Base-by-base conservation (phyloP, 2,329 filamentous ascomycete genomes). In the Venturia asperata region DNA sequence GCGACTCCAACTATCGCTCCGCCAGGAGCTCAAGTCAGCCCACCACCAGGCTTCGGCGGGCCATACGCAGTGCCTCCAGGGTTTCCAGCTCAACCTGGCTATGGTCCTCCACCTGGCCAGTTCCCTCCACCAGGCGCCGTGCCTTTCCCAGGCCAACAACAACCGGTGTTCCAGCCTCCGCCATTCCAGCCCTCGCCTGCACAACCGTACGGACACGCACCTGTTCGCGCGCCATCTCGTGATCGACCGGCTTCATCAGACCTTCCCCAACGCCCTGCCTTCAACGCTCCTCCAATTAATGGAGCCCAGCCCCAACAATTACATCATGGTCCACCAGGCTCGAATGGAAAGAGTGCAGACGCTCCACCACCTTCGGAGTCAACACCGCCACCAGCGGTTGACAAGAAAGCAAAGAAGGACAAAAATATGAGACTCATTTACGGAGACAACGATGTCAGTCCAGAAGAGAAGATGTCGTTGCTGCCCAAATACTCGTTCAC, bases 391-490 rank as follows among this genome's bases (percentile, higher is more conserved):
- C 27, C 42, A 13, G 74, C 75, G 70, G 42, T 77, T 62, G 87
- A 89, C 74, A 89, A 87, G 78, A 85, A 85, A 72, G 76, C 77
- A 21, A 88, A 88, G 81, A 88, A 88, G 75, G 87, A 86, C 72
- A 71, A 74, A 68, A 74, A 74, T 52, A 80, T 81, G 65, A 80
- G 85, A 74, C 87, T 96, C 83, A 81, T 96, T 39, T 96, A 94
- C 78, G 87, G 87, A 68, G 90, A 95, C 73, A 86, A 88, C 63
- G 87, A 89, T 66, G 79, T 87, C 72, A 94, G 90, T 71, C 90
- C 91, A 1, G 92, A 97, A 79, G 92, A 96, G 82, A 91, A 87
- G 77, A 92, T 96, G 90, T 88, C 91, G 37, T 78, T 80, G 73
- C 79, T 94, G 78, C 81, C 89, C 67, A 87, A 86, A 76, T 96